These are phyloP conservation scores for Reticulascus tulasneorum DNA, from an alignment of 2,329 filamentous ascomycete species.

Conservation along the genomic window DNA sequence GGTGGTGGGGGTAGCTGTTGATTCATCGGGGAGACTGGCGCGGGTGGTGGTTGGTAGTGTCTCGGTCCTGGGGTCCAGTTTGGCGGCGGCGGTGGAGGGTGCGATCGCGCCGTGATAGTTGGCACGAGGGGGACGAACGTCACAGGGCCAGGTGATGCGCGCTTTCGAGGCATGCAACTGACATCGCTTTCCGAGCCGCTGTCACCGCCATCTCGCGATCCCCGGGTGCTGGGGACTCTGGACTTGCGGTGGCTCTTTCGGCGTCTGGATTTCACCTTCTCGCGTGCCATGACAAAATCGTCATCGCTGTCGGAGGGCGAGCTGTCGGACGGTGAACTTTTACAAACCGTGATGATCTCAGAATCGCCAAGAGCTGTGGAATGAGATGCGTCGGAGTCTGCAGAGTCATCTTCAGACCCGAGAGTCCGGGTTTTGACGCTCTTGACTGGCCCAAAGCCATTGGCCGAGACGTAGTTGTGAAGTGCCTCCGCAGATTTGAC, in stretches of 20 bases:
- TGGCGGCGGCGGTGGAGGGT: constrained; percentile 8
- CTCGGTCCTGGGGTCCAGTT: constrained; percentile 6
- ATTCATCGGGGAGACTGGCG: background rate
- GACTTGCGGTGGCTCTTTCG: constrained; percentile 8
- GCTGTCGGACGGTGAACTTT: no score
- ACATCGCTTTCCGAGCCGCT: constrained; percentile 11
- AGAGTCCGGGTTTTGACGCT: constrained; percentile 3
- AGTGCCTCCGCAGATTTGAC: constrained; percentile 32
- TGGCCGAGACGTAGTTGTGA: constrained; percentile 21
- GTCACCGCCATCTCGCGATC: background rate
- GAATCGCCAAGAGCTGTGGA: constrained; percentile 8
- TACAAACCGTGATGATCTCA: constrained; percentile 5
- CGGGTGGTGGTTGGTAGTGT: background rate
- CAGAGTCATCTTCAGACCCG: constrained; percentile 3
- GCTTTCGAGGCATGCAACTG: constrained; percentile 19
- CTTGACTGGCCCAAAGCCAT: constrained; percentile 26
- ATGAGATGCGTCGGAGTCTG: constrained; percentile 7
- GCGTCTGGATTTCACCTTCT: constrained; percentile 4
- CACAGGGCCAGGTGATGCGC: constrained; percentile 5
- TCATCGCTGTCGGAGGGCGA: constrained; percentile 8
- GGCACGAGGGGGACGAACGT: constrained; percentile 13
- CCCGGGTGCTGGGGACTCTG: constrained; percentile 1
- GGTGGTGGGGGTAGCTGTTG: background rate
- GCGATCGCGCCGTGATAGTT: constrained; percentile 1
- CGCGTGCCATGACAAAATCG: background rate